Percentiles rank a stretch among this genome's conserved stretches.
phyloP scores from a whole-genome alignment of 805 yeast genomes.

The Zygotorulaspora chibaensis region DNA sequence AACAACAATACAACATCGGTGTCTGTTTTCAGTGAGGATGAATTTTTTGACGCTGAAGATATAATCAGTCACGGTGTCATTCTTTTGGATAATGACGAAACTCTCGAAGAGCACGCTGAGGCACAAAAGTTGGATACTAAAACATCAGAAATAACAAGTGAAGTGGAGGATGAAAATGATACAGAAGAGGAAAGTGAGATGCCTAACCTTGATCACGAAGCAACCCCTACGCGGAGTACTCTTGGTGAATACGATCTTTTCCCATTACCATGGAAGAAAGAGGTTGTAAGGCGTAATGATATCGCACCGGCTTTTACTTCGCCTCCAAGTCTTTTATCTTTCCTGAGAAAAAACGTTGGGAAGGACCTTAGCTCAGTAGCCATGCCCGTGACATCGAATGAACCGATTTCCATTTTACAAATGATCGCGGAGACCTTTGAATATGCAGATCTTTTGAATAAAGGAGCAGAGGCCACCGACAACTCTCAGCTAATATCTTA shows the following conservation, averaged over 20 bases:
- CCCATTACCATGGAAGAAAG: conserved; percentile 55
- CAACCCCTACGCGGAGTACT: conserved; percentile 3
- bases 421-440: conserved; percentile 76
- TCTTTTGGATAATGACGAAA: conserved; percentile 42
- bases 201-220: conserved; percentile 2
- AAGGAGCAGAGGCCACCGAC: conserved; percentile 47
- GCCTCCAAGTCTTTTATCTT: conserved; percentile 79
- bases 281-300: conserved; percentile 52
- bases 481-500: conserved; percentile 60
- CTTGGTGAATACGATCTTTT: conserved; percentile 40
- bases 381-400: conserved; percentile 93
- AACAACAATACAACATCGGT: conserved; percentile 16
- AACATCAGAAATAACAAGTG: conserved; percentile 4
- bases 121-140: conserved; percentile 1
- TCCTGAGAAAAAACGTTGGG: conserved; percentile 86
- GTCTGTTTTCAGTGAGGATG: conserved; percentile 42
- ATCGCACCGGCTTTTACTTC: conserved; percentile 53
- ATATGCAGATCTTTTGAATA: conserved; percentile 61
- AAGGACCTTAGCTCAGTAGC: conserved; percentile 81
- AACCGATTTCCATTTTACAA: conserved; percentile 82
- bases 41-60: conserved; percentile 69
- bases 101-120: conserved; percentile 5
- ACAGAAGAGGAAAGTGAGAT: conserved; percentile 3
- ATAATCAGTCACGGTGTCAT: conserved; percentile 48
- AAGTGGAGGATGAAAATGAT: conserved; percentile 7